A percentile compares a stretch with the other conserved stretches of the same genome.
Evolutionary conservation across 176 grass and related monocot species (phyloP).

Genomic region (Musa schizocarpa): DNA sequence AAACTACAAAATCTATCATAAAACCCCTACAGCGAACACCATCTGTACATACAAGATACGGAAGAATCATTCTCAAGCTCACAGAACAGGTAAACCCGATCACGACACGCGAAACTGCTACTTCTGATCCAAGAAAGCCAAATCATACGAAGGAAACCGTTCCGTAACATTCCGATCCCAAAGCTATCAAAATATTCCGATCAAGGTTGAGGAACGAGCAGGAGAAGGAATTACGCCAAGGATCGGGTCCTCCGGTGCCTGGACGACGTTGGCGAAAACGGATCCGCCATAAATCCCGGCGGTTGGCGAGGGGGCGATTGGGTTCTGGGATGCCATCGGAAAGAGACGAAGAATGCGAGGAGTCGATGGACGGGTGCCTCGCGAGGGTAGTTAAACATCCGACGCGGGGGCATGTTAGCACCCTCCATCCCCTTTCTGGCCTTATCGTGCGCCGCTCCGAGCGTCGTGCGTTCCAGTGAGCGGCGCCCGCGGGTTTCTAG

Average conservation of each 20-base stretch:
- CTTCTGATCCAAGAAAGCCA: not conserved
- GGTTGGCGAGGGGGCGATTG: not conserved
- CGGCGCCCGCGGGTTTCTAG: not conserved
- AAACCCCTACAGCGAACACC: too few species aligned
- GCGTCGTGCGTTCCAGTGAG: not conserved
- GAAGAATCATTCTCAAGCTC: conserved; percentile 4
- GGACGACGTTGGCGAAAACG: conserved; percentile 53
- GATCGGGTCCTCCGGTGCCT: conserved; percentile 94
- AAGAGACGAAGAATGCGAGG: not conserved
- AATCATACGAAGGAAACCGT: not conserved
- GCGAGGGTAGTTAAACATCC: not conserved
- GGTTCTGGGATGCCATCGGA: conserved; percentile 39
- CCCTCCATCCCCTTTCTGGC: not conserved
- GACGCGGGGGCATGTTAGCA: not conserved
- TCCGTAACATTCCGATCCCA: not conserved
- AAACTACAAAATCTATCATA: not conserved
- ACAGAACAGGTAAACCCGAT: conserved; percentile 19
- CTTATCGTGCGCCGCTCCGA: not conserved
- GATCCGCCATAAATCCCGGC: conserved; percentile 22
- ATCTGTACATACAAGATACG: not conserved
- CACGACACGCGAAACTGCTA: not conserved
- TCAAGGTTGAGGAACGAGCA: not conserved
- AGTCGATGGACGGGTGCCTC: not conserved
- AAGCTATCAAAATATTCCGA: not conserved
- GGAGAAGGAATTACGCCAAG: conserved; percentile 45